phyloP scores from a whole-genome alignment of 139 green algal species.

The Chara braunii region DNA sequence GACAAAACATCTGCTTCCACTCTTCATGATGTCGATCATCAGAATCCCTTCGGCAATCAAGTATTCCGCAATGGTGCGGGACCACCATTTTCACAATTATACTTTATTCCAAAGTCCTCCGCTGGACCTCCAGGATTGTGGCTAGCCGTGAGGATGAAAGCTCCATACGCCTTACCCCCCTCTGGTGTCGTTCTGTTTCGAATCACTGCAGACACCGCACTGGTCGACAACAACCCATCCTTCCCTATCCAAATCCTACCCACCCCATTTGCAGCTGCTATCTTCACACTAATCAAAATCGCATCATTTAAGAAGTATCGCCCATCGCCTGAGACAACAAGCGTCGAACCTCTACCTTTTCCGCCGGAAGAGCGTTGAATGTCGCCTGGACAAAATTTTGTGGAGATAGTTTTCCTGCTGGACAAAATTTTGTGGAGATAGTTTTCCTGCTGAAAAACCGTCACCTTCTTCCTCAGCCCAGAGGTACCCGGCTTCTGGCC shows the following conservation, averaged over 20 bases:
- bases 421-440: conserved; percentile 84
- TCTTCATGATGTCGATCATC: no score
- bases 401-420: conserved; percentile 39
- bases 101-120: conserved; percentile 52
- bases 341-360: conserved; percentile 38
- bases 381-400: conserved; percentile 44
- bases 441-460: conserved; percentile 52
- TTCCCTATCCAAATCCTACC: conserved; percentile 83
- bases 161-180: conserved; percentile 30
- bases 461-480: conserved; percentile 86
- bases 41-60: conserved; percentile 76
- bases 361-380: conserved; percentile 37
- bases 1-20: no score
- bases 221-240: conserved; percentile 40
- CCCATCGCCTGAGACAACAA: conserved; percentile 46
- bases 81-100: conserved; percentile 46
- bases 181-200: conserved; percentile 21
- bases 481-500: conserved; percentile 94
- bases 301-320: conserved; percentile 43
- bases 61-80: conserved; percentile 60
- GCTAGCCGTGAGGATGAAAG: conserved; percentile 45
- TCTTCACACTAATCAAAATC: conserved; percentile 66
- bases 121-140: conserved; percentile 40
- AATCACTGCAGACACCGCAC: conserved; percentile 46
- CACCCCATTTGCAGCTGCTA: conserved; percentile 78